Evolutionary conservation across 768 basidiomycete species (phyloP).

Genomic region (Russula emetica): DNA sequence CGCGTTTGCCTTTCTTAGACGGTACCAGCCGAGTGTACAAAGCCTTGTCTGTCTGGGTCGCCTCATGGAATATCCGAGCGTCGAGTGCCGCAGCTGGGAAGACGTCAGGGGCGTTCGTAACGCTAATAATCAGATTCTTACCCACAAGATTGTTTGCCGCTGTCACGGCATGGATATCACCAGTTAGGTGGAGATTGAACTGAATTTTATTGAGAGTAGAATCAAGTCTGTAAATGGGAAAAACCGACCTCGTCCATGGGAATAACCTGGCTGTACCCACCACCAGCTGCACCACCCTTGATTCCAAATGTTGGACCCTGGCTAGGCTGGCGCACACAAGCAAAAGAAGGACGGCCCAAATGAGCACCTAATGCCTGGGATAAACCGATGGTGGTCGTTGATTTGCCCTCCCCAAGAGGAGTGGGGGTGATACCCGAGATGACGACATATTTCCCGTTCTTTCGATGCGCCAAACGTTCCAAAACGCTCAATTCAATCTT

Average conservation of each 20-base stretch:
- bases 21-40: constrained; percentile 91
- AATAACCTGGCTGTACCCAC: constrained; percentile 97
- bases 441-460: constrained; percentile 94
- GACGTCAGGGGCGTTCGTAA: constrained; percentile 3
- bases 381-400: constrained; percentile 94
- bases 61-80: constrained; percentile 97
- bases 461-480: constrained; percentile 76
- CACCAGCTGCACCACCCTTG: constrained; percentile 97
- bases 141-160: constrained; percentile 96
- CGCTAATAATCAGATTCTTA: constrained; percentile 33
- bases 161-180: constrained; percentile 96
- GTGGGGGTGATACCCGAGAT: constrained; percentile 96
- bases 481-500: constrained; percentile 91
- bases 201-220: constrained; percentile 32
- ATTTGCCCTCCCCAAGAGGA: constrained; percentile 96
- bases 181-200: constrained; percentile 96
- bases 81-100: constrained; percentile 85
- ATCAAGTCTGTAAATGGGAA: background rate
- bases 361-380: constrained; percentile 96
- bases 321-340: constrained; percentile 96
- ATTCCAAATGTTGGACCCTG: constrained; percentile 99
- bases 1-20: constrained; percentile 87
- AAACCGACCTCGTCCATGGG: constrained; percentile 89
- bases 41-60: constrained; percentile 92
- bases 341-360: constrained; percentile 86